These are phyloP conservation scores for Erigeron philadelphicus DNA, from an alignment of 140 eudicot species.

Conservation along the genomic window DNA sequence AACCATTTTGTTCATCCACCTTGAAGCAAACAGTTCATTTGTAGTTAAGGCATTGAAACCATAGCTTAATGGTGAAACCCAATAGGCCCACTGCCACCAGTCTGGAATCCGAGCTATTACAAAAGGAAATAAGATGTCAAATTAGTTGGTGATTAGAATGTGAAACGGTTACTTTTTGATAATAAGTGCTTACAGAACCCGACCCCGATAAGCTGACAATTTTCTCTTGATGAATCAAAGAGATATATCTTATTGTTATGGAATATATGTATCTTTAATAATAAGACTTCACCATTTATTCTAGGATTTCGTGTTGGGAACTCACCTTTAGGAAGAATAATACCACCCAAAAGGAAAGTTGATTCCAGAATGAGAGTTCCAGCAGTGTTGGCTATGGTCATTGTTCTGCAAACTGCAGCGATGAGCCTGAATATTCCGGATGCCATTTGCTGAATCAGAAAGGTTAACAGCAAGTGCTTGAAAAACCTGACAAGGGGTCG, in stretches of 20 bases:
- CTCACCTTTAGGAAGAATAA: slow-evolving; percentile 37
- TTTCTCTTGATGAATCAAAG: neutral
- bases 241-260: neutral
- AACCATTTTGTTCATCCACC: slow-evolving; percentile 85
- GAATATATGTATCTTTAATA: neutral
- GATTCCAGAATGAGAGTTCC: slow-evolving; percentile 36
- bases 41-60: slow-evolving; percentile 66
- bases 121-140: neutral
- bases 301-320: neutral
- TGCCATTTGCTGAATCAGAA: slow-evolving; percentile 40
- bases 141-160: slow-evolving; percentile 1
- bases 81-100: slow-evolving; percentile 89
- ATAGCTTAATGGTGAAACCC: slow-evolving; percentile 82
- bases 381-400: slow-evolving; percentile 39
- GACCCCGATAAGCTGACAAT: no score
- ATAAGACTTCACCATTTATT: neutral
- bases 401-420: slow-evolving; percentile 38
- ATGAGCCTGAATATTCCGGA: slow-evolving; percentile 38
- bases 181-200: no score
- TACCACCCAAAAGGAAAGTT: slow-evolving; percentile 37
- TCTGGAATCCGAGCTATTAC: slow-evolving; percentile 53
- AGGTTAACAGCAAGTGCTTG: slow-evolving; percentile 31
- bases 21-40: slow-evolving; percentile 79
- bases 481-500: slow-evolving; percentile 23
- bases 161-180: neutral